These are phyloP conservation scores for Wolfiporia cocos DNA, from an alignment of 1,284 basidiomycete species.

Conservation along the genomic window DNA sequence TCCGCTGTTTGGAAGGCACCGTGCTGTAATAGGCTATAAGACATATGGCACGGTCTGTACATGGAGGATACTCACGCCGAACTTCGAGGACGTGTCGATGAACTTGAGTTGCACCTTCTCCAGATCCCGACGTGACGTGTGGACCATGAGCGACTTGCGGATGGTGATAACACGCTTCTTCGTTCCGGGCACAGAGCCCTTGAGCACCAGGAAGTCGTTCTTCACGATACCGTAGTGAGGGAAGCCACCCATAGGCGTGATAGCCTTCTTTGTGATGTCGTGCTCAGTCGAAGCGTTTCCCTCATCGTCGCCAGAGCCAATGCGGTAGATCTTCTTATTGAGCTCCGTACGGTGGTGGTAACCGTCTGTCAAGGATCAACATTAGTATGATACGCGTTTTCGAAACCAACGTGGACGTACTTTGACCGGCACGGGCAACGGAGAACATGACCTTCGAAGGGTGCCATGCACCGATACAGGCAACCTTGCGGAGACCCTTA, in stretches of 20 bases:
- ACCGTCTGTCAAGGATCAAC: constrained; percentile 56
- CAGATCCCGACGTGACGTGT: constrained; percentile 83
- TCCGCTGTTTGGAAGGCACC: constrained; percentile 94
- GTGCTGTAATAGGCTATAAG: constrained; percentile 46
- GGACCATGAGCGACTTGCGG: constrained; percentile 85
- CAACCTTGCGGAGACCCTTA: constrained; percentile 99
- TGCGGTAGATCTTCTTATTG: constrained; percentile 99
- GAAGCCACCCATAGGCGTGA: constrained; percentile 99
- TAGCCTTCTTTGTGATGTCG: constrained; percentile 90
- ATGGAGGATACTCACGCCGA: constrained; percentile 55
- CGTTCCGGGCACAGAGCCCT: constrained; percentile 91
- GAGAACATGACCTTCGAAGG: constrained; percentile 99
- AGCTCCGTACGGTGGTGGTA: constrained; percentile 98
- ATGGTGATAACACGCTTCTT: constrained; percentile 98
- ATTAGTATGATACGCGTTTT: neutral
- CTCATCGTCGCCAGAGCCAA: constrained; percentile 79
- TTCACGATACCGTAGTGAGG: constrained; percentile 98
- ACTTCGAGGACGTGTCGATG: constrained; percentile 97
- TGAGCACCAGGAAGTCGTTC: constrained; percentile 97
- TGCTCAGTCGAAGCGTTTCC: constrained; percentile 90
- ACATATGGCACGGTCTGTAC: neutral
- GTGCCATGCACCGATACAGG: constrained; percentile 99
- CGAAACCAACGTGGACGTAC: constrained; percentile 44
- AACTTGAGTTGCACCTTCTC: constrained; percentile 99
- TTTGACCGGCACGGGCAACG: constrained; percentile 99